Percentiles rank a stretch among this genome's conserved stretches.
These are phyloP conservation scores for Plectranthus barbatus DNA, from an alignment of 257 asterid species.

Conservation along the genomic window DNA sequence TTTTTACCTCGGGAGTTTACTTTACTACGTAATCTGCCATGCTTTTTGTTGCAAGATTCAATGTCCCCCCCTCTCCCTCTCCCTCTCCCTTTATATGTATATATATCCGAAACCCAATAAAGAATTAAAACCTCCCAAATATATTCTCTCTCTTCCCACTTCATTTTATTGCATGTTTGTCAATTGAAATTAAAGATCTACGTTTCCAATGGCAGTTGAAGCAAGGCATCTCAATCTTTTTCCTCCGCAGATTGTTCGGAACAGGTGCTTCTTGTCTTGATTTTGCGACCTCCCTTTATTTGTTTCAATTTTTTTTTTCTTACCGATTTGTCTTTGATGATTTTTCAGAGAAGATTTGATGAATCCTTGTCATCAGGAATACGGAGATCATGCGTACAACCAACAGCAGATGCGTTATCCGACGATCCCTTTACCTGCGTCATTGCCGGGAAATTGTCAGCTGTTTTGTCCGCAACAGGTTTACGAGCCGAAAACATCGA, in stretches of 20 bases:
- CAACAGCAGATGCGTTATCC: conserved; percentile 17
- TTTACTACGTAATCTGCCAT: background rate
- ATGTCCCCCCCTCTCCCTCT: conserved; percentile 13
- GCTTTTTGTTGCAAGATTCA: conserved; percentile 5
- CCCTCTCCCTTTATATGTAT: no score
- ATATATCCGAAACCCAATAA: conserved; percentile 19
- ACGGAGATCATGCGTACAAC: conserved; percentile 10
- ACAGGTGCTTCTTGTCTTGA: conserved; percentile 15
- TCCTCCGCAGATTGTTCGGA: conserved; percentile 27
- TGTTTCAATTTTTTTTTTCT: background rate
- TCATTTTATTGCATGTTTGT: conserved; percentile 15
- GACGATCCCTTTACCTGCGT: conserved; percentile 2
- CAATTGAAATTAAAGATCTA: background rate
- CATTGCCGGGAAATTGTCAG: background rate
- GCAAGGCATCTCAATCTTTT: conserved; percentile 42
- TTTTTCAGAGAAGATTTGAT: conserved; percentile 24
- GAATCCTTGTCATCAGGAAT: conserved; percentile 15
- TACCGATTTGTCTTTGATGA: no score
- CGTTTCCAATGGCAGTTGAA: conserved; percentile 60
- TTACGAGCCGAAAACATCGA: conserved; percentile 30
- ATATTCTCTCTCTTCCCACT: background rate
- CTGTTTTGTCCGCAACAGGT: conserved; percentile 18
- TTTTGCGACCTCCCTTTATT: background rate
- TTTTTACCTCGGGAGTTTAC: no score
- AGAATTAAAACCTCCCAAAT: conserved; percentile 6